phyloP scores from a whole-genome alignment of 306 rosid species.

The Inga laurina region DNA sequence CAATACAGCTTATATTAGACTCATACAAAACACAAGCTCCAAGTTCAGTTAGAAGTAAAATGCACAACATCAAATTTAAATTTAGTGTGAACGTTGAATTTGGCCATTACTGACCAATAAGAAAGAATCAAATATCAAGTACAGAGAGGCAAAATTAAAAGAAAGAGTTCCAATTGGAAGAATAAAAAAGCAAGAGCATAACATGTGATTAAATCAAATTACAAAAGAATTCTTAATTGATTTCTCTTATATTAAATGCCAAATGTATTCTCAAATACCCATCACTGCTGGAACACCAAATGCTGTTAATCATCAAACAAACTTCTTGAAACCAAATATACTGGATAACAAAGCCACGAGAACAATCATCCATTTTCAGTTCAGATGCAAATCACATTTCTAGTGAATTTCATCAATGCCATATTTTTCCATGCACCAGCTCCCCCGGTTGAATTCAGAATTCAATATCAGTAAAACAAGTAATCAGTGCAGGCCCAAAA shows the following conservation, averaged over 20 bases:
- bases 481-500: neutral
- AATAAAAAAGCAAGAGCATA: conserved; percentile 2
- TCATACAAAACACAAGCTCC: neutral
- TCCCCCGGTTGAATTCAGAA: neutral
- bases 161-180: neutral
- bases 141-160: neutral
- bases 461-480: neutral
- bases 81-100: neutral
- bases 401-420: conserved; percentile 11
- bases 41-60: conserved; percentile 12
- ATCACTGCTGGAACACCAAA: conserved; percentile 21
- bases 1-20: neutral
- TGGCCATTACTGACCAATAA: neutral
- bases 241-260: neutral
- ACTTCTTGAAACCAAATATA: conserved; percentile 17
- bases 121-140: conserved; percentile 28
- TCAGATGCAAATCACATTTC: conserved; percentile 12
- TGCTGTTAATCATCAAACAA: conserved; percentile 1
- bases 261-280: neutral
- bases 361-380: neutral
- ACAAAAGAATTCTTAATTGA: neutral
- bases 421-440: conserved; percentile 6
- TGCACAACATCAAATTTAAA: conserved; percentile 21
- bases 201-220: conserved; percentile 8
- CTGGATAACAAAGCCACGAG: neutral